phyloP scores from a whole-genome alignment of 768 basidiomycete genomes.

The Serendipita sp. region DNA sequence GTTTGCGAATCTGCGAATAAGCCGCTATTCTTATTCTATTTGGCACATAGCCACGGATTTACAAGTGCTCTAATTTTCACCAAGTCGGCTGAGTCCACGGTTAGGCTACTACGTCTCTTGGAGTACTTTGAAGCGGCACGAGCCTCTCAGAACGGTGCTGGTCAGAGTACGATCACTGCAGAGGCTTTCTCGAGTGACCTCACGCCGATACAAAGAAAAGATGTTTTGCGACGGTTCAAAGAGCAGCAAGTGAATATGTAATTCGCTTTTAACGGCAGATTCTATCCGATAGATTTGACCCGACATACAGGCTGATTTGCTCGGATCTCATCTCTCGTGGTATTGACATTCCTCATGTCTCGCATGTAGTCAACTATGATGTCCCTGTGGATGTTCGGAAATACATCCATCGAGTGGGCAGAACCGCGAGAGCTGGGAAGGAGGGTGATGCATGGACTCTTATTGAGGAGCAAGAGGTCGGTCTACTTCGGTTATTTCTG shows the following conservation, averaged over 20 bases:
- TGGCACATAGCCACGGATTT: slow-evolving; percentile 47
- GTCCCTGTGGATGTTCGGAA: slow-evolving; percentile 95
- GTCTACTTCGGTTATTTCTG: slow-evolving; percentile 8
- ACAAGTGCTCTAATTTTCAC: slow-evolving; percentile 80
- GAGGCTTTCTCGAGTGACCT: slow-evolving; percentile 83
- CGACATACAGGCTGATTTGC: slow-evolving; percentile 58
- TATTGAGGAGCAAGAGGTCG: slow-evolving; percentile 84
- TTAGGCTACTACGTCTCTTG: slow-evolving; percentile 64
- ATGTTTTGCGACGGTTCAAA: slow-evolving; percentile 67
- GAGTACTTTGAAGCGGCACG: slow-evolving; percentile 56
- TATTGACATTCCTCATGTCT: slow-evolving; percentile 83
- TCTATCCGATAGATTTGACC: neutral
- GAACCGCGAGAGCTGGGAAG: slow-evolving; percentile 87
- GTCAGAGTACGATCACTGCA: slow-evolving; percentile 19
- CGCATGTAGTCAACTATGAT: slow-evolving; percentile 91
- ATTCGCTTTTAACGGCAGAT: slow-evolving; percentile 16
- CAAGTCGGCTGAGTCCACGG: slow-evolving; percentile 87
- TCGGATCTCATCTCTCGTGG: slow-evolving; percentile 93
- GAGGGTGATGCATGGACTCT: slow-evolving; percentile 84
- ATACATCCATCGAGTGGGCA: slow-evolving; percentile 92
- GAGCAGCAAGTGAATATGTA: slow-evolving; percentile 71
- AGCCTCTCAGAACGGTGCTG: slow-evolving; percentile 12
- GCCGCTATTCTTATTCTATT: slow-evolving; percentile 77
- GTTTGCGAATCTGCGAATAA: slow-evolving; percentile 66
- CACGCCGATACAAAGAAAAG: slow-evolving; percentile 49